Percentiles rank a stretch among this genome's conserved stretches.
Evolutionary conservation across 2,329 filamentous ascomycete genomes (phyloP).

Genomic region (Exophiala lecanii-corni): DNA sequence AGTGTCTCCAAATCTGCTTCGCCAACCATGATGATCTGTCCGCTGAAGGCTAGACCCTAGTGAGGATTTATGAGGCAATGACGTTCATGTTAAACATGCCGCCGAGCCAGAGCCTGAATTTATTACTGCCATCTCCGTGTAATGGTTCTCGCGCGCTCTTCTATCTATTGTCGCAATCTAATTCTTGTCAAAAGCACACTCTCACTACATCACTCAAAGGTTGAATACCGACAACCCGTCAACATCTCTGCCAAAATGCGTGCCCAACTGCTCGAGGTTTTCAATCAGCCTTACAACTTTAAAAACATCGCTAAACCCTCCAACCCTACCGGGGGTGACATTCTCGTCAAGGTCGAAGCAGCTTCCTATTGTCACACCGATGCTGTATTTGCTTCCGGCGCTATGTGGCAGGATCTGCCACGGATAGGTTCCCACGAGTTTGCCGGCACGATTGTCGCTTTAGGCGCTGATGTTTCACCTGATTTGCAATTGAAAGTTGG

Average conservation of each 20-base stretch:
- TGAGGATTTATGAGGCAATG: no score
- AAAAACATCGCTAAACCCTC: constrained; percentile 25
- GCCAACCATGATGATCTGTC: no score
- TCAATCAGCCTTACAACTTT: constrained; percentile 25
- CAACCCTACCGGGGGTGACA: constrained; percentile 32
- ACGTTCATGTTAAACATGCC: no score
- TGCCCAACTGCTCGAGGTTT: constrained; percentile 24
- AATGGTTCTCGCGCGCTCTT: no score
- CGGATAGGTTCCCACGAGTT: constrained; percentile 45
- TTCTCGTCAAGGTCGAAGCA: constrained; percentile 43
- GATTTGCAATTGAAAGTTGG: constrained; percentile 8
- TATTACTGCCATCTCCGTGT: no score
- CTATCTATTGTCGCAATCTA: background rate
- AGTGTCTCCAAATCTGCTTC: no score
- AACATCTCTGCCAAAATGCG: constrained; percentile 23
- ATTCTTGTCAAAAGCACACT: background rate
- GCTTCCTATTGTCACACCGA: constrained; percentile 47
- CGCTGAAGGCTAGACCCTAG: no score
- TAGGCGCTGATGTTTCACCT: constrained; percentile 10
- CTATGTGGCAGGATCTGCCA: constrained; percentile 35
- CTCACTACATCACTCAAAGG: no score
- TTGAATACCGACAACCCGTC: constrained; percentile 2
- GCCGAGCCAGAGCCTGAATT: no score
- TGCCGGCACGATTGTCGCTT: constrained; percentile 38
- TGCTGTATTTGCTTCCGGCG: constrained; percentile 33